phyloP scores from a whole-genome alignment of 805 yeast species.

The Metahyphopichia silvanorum region DNA sequence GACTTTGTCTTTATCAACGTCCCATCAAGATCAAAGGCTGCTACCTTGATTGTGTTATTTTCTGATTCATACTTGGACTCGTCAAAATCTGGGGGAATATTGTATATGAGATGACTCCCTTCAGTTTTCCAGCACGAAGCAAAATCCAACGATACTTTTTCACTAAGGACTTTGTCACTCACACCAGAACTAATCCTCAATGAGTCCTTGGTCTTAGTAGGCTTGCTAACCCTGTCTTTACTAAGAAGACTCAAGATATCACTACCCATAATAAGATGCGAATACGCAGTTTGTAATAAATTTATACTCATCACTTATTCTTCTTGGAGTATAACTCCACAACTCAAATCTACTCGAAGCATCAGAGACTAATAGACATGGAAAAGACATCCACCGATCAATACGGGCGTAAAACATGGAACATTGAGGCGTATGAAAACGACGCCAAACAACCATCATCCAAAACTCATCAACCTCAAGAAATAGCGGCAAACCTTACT shows the following conservation, averaged over 20 bases:
- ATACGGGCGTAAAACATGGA: slow-evolving; percentile 72
- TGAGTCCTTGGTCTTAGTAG: not conserved
- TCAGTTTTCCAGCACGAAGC: slow-evolving; percentile 19
- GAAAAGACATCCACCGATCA: slow-evolving; percentile 33
- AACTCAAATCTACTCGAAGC: too few species aligned
- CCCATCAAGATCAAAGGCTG: slow-evolving; percentile 84
- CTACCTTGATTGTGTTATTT: slow-evolving; percentile 34
- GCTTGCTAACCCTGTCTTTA: slow-evolving; percentile 3
- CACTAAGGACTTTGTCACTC: not conserved
- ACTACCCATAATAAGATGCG: not conserved
- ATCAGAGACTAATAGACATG: too few species aligned
- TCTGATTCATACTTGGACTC: slow-evolving; percentile 4
- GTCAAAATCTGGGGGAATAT: slow-evolving; percentile 26
- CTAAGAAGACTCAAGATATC: slow-evolving; percentile 2
- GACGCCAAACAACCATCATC: slow-evolving; percentile 30
- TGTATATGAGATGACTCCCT: slow-evolving; percentile 44
- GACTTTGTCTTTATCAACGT: slow-evolving; percentile 70
- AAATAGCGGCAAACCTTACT: slow-evolving; percentile 3
- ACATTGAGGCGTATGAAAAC: slow-evolving; percentile 58
- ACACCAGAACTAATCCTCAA: too few species aligned
- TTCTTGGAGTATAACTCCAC: not conserved
- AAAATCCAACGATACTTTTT: slow-evolving; percentile 2
- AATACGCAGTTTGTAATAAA: too few species aligned
- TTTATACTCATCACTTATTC: not conserved
- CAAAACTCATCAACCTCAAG: slow-evolving; percentile 3